Conservation (phyloP, 106 monocot species). For the Agapanthus africanus region DNA sequence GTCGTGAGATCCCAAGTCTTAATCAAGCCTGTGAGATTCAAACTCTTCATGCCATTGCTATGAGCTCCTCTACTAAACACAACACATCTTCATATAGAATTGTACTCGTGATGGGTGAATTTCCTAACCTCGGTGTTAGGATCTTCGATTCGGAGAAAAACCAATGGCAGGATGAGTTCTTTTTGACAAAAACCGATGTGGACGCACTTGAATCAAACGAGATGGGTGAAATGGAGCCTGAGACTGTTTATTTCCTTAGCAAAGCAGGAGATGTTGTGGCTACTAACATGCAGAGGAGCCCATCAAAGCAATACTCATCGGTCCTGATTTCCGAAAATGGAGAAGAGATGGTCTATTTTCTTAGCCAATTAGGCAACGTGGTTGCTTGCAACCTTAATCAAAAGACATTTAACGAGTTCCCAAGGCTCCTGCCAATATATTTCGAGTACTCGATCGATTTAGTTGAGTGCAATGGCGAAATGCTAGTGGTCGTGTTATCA, state of each 20-base stretch:
- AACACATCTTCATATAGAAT: slow-evolving; percentile 45
- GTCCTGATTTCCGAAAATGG: slow-evolving; percentile 40
- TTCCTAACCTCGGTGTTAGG: slow-evolving; percentile 31
- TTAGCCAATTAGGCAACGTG: slow-evolving; percentile 22
- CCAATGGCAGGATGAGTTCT: slow-evolving; percentile 44
- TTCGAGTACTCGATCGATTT: slow-evolving; percentile 32
- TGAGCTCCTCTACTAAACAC: slow-evolving; percentile 28
- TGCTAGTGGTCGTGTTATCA: slow-evolving; percentile 50
- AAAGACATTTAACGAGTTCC: slow-evolving; percentile 17
- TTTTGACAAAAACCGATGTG: slow-evolving; percentile 13
- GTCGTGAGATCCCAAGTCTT: slow-evolving; percentile 37
- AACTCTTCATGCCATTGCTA: slow-evolving; percentile 58
- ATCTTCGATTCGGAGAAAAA: slow-evolving; percentile 40
- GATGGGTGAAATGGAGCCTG: slow-evolving; percentile 20
- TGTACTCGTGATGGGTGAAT: slow-evolving; percentile 42
- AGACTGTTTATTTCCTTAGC: slow-evolving; percentile 67
- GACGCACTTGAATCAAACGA: slow-evolving; percentile 11
- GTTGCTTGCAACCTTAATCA: slow-evolving; percentile 22
- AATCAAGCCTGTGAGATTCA: slow-evolving; percentile 5
- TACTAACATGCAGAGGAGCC: slow-evolving; percentile 72
- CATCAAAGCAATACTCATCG: slow-evolving; percentile 73
- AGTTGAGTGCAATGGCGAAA: slow-evolving; percentile 35
- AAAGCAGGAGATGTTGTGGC: slow-evolving; percentile 81
- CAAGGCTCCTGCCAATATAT: slow-evolving; percentile 46
- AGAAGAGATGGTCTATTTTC: slow-evolving; percentile 28